Conservation (phyloP, 257 asterid species). For the Plantago major region DNA sequence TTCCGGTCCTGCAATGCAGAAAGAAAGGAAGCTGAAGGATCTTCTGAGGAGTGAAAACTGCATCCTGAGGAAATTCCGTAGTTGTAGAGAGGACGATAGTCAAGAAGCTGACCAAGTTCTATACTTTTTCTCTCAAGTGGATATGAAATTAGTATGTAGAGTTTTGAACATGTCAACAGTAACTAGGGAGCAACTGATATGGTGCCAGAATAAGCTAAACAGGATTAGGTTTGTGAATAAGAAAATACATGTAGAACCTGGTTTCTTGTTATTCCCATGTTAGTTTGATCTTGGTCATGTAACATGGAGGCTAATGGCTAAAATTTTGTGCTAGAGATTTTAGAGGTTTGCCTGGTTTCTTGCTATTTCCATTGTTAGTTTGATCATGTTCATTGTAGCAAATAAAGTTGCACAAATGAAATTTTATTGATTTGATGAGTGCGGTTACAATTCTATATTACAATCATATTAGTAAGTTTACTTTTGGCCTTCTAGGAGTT, state of each 20-base stretch:
- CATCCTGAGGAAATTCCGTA: constrained; percentile 52
- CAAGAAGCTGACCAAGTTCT: constrained; percentile 62
- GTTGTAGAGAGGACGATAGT: constrained; percentile 33
- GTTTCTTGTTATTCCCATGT: constrained; percentile 87
- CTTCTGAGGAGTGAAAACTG: constrained; percentile 64
- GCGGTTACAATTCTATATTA: too few species aligned
- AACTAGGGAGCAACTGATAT: constrained; percentile 60
- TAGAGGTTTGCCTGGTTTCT: not conserved
- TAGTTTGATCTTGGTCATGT: constrained; percentile 12
- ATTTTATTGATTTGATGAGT: too few species aligned
- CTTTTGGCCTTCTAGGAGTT: too few species aligned
- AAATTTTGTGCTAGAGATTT: not conserved
- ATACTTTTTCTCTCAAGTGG: constrained; percentile 72
- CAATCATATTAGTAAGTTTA: too few species aligned
- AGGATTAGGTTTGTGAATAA: constrained; percentile 63
- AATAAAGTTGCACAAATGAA: too few species aligned
- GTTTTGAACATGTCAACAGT: constrained; percentile 70
- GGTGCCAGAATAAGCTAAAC: constrained; percentile 73
- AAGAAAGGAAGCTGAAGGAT: constrained; percentile 77
- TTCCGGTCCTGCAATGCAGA: constrained; percentile 42
- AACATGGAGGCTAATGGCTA: not conserved
- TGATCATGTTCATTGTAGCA: too few species aligned
- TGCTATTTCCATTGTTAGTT: too few species aligned
- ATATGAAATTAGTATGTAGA: constrained; percentile 71
- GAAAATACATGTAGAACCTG: constrained; percentile 59